Evolutionary conservation across 495 filamentous ascomycete species (phyloP).

Genomic region (Daldinia concentrica): DNA sequence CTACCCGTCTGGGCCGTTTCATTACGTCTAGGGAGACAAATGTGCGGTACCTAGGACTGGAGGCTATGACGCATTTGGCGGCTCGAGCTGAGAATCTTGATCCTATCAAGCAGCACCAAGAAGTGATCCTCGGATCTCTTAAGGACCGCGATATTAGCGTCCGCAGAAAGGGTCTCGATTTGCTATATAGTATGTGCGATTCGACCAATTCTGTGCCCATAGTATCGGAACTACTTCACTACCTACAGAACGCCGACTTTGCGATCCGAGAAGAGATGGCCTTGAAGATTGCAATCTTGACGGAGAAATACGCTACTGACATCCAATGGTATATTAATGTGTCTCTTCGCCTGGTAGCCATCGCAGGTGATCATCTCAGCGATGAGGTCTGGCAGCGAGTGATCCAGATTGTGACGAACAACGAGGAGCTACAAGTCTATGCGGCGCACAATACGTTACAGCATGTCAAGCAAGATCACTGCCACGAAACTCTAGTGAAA

Average conservation of each 20-base stretch:
- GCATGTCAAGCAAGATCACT: slow-evolving; percentile 89
- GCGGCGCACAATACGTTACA: slow-evolving; percentile 90
- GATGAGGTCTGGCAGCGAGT: slow-evolving; percentile 99
- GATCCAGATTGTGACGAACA: slow-evolving; percentile 99
- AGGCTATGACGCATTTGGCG: slow-evolving; percentile 98
- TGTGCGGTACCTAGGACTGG: slow-evolving; percentile 94
- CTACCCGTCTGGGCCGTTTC: slow-evolving; percentile 91
- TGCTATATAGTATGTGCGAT: slow-evolving; percentile 99
- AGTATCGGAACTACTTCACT: slow-evolving; percentile 91
- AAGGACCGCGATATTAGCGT: slow-evolving; percentile 98
- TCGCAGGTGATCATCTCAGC: slow-evolving; percentile 98
- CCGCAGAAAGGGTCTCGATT: slow-evolving; percentile 90
- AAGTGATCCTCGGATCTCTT: slow-evolving; percentile 91
- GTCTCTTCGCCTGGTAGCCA: slow-evolving; percentile 90
- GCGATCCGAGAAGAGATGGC: slow-evolving; percentile 99
- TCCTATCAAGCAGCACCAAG: slow-evolving; percentile 98
- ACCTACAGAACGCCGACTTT: slow-evolving; percentile 96
- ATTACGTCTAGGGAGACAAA: slow-evolving; percentile 98
- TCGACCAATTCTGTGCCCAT: slow-evolving; percentile 89
- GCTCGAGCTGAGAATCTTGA: slow-evolving; percentile 94
- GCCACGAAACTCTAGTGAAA: slow-evolving; percentile 96
- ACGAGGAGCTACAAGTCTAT: slow-evolving; percentile 97
- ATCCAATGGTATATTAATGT: slow-evolving; percentile 99
- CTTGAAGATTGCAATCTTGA: slow-evolving; percentile 96
- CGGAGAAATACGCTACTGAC: slow-evolving; percentile 98